A percentile compares a stretch with the other conserved stretches of the same genome.
Conservation (phyloP, 2,329 filamentous ascomycete genomes). For the Chaetomiaceae sp. region DNA sequence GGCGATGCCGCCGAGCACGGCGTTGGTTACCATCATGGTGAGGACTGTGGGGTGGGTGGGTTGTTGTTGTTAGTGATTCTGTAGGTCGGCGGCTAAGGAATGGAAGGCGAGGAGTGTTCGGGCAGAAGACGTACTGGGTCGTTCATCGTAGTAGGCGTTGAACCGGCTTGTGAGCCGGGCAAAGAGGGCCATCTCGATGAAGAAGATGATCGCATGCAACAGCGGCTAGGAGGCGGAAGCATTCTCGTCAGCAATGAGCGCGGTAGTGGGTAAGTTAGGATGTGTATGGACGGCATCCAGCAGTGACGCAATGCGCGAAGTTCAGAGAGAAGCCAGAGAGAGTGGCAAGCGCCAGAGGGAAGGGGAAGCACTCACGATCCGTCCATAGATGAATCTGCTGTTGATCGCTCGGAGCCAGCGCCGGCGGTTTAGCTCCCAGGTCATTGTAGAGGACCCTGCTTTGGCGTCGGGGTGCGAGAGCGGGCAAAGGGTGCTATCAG, state of each 20-base stretch:
- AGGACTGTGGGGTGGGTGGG: conserved; percentile 56
- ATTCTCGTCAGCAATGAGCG: conserved; percentile 19
- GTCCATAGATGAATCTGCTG: conserved; percentile 66
- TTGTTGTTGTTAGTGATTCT: not conserved
- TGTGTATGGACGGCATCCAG: not conserved
- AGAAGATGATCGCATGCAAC: conserved; percentile 74
- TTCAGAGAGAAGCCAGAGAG: not conserved
- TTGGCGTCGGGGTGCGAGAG: not conserved
- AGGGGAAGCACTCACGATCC: conserved; percentile 54
- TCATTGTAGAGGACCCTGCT: conserved; percentile 37
- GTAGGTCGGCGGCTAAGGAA: not conserved
- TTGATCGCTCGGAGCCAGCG: conserved; percentile 61
- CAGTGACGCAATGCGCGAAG: not conserved
- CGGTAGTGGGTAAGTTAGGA: not conserved
- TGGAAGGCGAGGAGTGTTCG: not conserved
- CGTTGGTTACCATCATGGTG: conserved; percentile 99
- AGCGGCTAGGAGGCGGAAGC: conserved; percentile 58
- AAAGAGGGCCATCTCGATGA: conserved; percentile 83
- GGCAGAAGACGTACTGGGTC: conserved; percentile 66
- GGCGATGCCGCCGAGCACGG: conserved; percentile 88
- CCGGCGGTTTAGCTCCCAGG: conserved; percentile 53
- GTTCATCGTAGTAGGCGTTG: conserved; percentile 88
- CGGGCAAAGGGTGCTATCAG: conserved; percentile 3
- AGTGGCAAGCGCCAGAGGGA: not conserved
- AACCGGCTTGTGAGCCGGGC: conserved; percentile 79